Evolutionary conservation across 768 basidiomycete species (phyloP).

Genomic region (Dentipellis fragilis): DNA sequence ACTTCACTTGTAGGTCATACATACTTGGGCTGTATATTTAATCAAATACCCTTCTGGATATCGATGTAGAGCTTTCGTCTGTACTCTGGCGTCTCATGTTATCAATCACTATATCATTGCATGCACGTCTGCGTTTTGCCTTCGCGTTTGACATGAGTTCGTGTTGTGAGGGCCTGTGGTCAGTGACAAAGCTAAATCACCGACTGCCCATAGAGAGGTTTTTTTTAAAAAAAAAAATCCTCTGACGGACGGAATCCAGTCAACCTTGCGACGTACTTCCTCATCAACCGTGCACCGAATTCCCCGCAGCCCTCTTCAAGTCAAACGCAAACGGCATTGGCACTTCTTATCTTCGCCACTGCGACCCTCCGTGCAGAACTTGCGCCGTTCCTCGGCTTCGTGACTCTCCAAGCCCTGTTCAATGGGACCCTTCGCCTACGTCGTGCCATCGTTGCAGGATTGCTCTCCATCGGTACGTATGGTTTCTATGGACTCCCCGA

Average conservation of each 20-base stretch:
- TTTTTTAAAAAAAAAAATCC: no score
- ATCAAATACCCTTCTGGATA: background rate
- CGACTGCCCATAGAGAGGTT: background rate
- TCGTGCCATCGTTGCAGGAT: slow-evolving; percentile 37
- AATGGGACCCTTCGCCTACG: slow-evolving; percentile 31
- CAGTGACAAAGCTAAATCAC: background rate
- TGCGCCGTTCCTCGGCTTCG: slow-evolving; percentile 49
- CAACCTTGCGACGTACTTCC: slow-evolving; percentile 41
- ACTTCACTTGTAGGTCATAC: no score
- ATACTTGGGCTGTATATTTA: background rate
- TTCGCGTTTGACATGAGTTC: background rate
- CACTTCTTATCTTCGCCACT: slow-evolving; percentile 54
- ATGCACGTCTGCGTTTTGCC: background rate
- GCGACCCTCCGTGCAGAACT: slow-evolving; percentile 79
- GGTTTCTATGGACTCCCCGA: no score
- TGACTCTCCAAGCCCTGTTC: slow-evolving; percentile 45
- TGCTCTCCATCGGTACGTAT: slow-evolving; percentile 29
- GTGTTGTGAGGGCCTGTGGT: background rate
- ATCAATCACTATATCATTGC: background rate
- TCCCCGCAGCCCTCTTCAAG: slow-evolving; percentile 25
- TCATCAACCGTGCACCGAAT: slow-evolving; percentile 36
- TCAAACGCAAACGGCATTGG: slow-evolving; percentile 34
- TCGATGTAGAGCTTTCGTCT: no score
- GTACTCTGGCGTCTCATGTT: background rate
- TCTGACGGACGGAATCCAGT: slow-evolving; percentile 29